Percentiles rank a stretch among this genome's conserved stretches.
phyloP scores from a whole-genome alignment of 2,329 filamentous ascomycete genomes.

The Diplodia scrobiculata region DNA sequence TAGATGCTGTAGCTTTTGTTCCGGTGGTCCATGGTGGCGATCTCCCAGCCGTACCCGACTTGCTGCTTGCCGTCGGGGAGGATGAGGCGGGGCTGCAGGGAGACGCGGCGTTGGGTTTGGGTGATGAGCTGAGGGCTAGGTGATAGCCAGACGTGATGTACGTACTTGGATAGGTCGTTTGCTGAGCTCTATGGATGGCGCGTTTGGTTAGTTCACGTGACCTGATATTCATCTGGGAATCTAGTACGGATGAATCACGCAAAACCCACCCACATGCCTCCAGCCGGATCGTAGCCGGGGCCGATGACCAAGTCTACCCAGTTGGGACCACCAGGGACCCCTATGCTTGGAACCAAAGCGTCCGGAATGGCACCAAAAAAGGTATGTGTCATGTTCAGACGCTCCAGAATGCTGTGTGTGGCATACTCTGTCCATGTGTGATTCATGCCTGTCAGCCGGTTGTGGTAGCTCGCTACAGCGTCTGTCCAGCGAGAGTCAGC shows the following conservation, averaged over 20 bases:
- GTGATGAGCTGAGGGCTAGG: slow-evolving; percentile 36
- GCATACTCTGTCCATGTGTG: slow-evolving; percentile 36
- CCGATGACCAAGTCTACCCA: slow-evolving; percentile 38
- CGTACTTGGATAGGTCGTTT: slow-evolving; percentile 38
- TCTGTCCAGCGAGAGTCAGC: slow-evolving; percentile 26
- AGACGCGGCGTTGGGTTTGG: slow-evolving; percentile 35
- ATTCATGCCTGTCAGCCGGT: slow-evolving; percentile 32
- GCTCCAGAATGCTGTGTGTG: slow-evolving; percentile 33
- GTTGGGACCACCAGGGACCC: slow-evolving; percentile 37
- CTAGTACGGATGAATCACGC: too few species aligned
- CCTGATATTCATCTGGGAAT: not conserved
- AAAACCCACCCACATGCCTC: slow-evolving; percentile 36
- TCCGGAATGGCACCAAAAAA: slow-evolving; percentile 37
- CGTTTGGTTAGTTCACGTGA: not conserved
- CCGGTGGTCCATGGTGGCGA: slow-evolving; percentile 27
- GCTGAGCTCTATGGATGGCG: slow-evolving; percentile 33
- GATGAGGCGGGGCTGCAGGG: slow-evolving; percentile 34
- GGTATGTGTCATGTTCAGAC: slow-evolving; percentile 38
- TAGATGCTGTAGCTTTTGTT: slow-evolving; percentile 34
- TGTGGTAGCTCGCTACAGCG: slow-evolving; percentile 37
- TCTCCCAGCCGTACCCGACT: slow-evolving; percentile 40
- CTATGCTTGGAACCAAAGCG: slow-evolving; percentile 32
- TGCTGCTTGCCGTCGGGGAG: slow-evolving; percentile 38
- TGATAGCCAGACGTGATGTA: slow-evolving; percentile 36
- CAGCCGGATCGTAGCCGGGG: slow-evolving; percentile 39